Evolutionary conservation across 2,329 filamentous ascomycete genomes (phyloP).

Genomic region (Diaporthe sp.): DNA sequence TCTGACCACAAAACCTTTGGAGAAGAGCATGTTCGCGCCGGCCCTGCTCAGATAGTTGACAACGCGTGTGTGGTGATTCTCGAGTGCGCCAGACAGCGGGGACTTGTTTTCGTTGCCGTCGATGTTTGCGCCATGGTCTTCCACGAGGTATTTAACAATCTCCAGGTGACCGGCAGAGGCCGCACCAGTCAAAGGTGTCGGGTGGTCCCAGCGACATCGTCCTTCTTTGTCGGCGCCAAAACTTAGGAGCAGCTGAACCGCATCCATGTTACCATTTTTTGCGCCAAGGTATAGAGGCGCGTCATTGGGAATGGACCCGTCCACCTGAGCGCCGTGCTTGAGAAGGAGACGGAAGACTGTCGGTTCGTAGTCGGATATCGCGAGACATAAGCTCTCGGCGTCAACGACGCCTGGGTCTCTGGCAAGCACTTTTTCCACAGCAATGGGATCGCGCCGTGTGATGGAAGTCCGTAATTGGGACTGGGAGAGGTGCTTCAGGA

Average conservation of each 20-base stretch:
- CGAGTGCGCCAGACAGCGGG: not conserved
- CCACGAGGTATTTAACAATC: not conserved
- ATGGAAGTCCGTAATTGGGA: not conserved
- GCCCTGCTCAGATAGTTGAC: no score
- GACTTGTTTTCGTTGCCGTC: not conserved
- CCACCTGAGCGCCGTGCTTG: not conserved
- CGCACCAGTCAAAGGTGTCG: not conserved
- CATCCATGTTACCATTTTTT: not conserved
- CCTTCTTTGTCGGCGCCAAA: not conserved
- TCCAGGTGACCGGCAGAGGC: not conserved
- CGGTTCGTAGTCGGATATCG: no score
- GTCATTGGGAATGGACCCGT: no score
- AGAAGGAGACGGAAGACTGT: not conserved
- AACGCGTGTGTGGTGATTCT: not conserved
- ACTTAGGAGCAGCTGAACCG: not conserved
- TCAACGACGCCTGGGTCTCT: not conserved
- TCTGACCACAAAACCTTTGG: no score
- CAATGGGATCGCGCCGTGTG: accelerated
- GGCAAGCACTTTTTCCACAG: not conserved
- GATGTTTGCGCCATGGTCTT: not conserved
- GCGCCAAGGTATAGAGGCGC: not conserved
- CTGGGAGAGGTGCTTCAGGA: not conserved
- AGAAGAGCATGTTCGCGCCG: no score
- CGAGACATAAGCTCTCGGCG: not conserved
- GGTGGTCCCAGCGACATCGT: no score